A percentile compares a stretch with the other conserved stretches of the same genome.
Conservation (phyloP, 192 early-diverging fungal genomes). For the Backusella tarrabulga region DNA sequence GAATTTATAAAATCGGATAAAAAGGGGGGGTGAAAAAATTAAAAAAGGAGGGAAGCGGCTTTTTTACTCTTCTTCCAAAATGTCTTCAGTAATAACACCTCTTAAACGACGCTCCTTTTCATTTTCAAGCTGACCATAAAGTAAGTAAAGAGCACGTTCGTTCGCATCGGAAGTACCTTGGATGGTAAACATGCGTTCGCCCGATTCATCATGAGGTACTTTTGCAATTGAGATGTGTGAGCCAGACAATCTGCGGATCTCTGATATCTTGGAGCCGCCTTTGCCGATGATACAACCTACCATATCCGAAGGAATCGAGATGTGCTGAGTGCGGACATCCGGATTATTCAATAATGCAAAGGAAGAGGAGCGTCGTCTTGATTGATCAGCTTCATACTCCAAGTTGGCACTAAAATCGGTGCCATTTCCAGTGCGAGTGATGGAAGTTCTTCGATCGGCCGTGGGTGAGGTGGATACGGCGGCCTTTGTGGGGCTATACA, state of each 20-base stretch:
- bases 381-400: neutral
- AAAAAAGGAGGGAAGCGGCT: neutral
- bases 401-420: slow-evolving; percentile 42
- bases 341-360: slow-evolving; percentile 32
- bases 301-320: slow-evolving; percentile 91
- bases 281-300: slow-evolving; percentile 98
- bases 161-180: slow-evolving; percentile 81
- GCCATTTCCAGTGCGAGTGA: slow-evolving; percentile 57
- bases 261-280: slow-evolving; percentile 76
- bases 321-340: slow-evolving; percentile 77
- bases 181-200: slow-evolving; percentile 92
- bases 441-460: slow-evolving; percentile 28
- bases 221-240: slow-evolving; percentile 89
- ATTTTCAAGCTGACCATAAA: slow-evolving; percentile 84
- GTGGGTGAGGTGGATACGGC: slow-evolving; percentile 14
- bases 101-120: slow-evolving; percentile 79
- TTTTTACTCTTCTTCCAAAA: slow-evolving; percentile 1
- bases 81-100: slow-evolving; percentile 18
- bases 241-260: slow-evolving; percentile 75
- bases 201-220: slow-evolving; percentile 70
- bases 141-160: slow-evolving; percentile 86
- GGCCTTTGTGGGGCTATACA: slow-evolving; percentile 73
- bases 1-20: too few species aligned
- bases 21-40: too few species aligned
- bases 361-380: slow-evolving; percentile 21